A percentile compares a stretch with the other conserved stretches of the same genome.
Evolutionary conservation across 1,284 basidiomycete genomes (phyloP).

Genomic region (Psilocybe mexicana): DNA sequence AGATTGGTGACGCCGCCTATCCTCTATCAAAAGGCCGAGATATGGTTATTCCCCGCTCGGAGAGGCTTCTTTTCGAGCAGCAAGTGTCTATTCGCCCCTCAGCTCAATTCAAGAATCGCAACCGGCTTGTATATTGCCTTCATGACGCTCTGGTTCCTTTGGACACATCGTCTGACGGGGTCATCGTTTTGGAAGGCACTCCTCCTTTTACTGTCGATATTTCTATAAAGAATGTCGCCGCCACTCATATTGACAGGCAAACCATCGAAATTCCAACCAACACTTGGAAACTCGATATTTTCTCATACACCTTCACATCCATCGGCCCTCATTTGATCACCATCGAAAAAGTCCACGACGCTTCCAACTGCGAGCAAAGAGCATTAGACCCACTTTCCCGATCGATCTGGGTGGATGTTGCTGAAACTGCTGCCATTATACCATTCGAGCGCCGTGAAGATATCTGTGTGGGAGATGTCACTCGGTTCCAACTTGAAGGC

Average conservation of each 20-base stretch:
- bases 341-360: conserved; percentile 76
- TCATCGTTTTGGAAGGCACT: conserved; percentile 71
- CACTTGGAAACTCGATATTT: conserved; percentile 77
- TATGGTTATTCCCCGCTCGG: conserved; percentile 59
- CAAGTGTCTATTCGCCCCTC: conserved; percentile 77
- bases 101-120: conserved; percentile 70
- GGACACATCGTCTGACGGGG: conserved; percentile 57
- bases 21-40: conserved; percentile 65
- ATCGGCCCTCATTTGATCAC: conserved; percentile 81
- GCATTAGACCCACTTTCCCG: conserved; percentile 63
- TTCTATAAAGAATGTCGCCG: conserved; percentile 73
- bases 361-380: conserved; percentile 78
- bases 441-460: conserved; percentile 79
- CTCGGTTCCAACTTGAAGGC: conserved; percentile 93
- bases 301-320: conserved; percentile 70
- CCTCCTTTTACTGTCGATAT: conserved; percentile 86
- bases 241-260: conserved; percentile 62
- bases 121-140: conserved; percentile 76
- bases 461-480: conserved; percentile 88
- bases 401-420: conserved; percentile 83
- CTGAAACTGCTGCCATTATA: conserved; percentile 92
- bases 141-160: conserved; percentile 63
- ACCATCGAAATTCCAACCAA: conserved; percentile 59
- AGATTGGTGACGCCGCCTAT: conserved; percentile 88
- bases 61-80: conserved; percentile 80